Percentiles rank a stretch among this genome's conserved stretches.
Evolutionary conservation across 177 flowering plant species (phyloP).

Genomic region (Vitis hybrid): DNA sequence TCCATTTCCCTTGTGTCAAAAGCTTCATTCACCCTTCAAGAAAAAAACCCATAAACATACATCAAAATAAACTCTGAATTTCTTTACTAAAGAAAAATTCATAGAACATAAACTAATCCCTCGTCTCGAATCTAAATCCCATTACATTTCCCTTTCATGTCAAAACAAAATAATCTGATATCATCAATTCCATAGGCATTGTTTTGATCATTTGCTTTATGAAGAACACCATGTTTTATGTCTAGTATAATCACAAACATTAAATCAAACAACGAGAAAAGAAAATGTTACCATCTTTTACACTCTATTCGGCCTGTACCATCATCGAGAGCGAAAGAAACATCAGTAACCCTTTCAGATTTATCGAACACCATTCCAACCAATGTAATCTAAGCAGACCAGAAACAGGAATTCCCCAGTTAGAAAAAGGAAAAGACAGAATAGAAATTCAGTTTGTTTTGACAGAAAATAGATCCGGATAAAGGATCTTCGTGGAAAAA

Average conservation of each 20-base stretch:
- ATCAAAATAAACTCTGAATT: too few relatives aligned
- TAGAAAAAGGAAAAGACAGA: neutral
- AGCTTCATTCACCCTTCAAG: constrained; percentile 50
- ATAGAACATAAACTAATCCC: too few relatives aligned
- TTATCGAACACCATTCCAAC: constrained; percentile 53
- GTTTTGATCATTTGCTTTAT: too few relatives aligned
- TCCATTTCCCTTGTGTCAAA: constrained; percentile 60
- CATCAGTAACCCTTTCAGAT: constrained; percentile 49
- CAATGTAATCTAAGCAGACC: constrained; percentile 45
- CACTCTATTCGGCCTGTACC: constrained; percentile 62
- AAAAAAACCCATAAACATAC: neutral
- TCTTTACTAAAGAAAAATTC: too few relatives aligned
- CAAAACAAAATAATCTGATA: neutral
- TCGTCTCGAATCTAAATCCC: too few relatives aligned
- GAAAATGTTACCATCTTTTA: constrained; percentile 48
- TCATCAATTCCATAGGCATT: too few relatives aligned
- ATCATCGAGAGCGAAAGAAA: constrained; percentile 54
- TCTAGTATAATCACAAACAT: neutral
- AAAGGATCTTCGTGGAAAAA: too few relatives aligned
- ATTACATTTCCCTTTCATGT: neutral
- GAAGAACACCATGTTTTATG: neutral
- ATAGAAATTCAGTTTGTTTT: neutral
- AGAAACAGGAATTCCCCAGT: neutral
- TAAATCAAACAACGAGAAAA: neutral
- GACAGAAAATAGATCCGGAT: too few relatives aligned